Base-by-base conservation (phyloP, 768 basidiomycete genomes). In the Podaxis sp. region DNA sequence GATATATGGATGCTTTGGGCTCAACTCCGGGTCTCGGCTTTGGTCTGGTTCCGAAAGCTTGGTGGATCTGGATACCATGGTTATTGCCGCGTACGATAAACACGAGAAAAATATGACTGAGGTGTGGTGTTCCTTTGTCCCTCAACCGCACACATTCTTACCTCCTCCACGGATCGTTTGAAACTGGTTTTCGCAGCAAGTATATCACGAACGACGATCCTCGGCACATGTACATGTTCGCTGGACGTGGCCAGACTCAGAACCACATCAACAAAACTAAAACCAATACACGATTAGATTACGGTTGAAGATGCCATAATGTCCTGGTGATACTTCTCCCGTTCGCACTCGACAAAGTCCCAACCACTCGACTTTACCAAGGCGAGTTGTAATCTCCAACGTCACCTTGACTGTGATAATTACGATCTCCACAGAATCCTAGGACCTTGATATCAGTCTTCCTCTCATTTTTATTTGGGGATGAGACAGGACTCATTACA, bases 131-230 rank as follows among this genome's bases (percentile, higher is more conserved):
- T 11, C 47, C 40, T n/a, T 15, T 49, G n/a, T 4, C 17, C 2
- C 19, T 24, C 19, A 3, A 4, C 11, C 15, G 3, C 9, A 12
- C 3, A 5, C 19, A 4, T 19, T 1, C 1, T 47, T 6, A 17
- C 2, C n/a, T 47, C 11, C 47, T 9, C 47, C 22, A 1, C 63
- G 65, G 65, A 63, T 59, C 54, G 55, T 0, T 17, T 17, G 22
- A 43, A 59, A 52, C 53, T 57, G 54, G 54, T 40, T 29, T 62
- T 27, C 11, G 59, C 59, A n/a, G 36, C 53, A 8, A 60, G n/a
- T 67, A 70, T 40, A 66, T 68, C 47, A 68, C 70, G 68, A 69
- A 70, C 54, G 68, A 68, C 53, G 69, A 72, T 63, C 53, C 58
- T 37, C 66, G 68, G 15, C 65, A 69, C 13, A 66, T 65, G 63